Conservation (phyloP, 2,329 filamentous ascomycete species). For the Hypoxylon sp. region DNA sequence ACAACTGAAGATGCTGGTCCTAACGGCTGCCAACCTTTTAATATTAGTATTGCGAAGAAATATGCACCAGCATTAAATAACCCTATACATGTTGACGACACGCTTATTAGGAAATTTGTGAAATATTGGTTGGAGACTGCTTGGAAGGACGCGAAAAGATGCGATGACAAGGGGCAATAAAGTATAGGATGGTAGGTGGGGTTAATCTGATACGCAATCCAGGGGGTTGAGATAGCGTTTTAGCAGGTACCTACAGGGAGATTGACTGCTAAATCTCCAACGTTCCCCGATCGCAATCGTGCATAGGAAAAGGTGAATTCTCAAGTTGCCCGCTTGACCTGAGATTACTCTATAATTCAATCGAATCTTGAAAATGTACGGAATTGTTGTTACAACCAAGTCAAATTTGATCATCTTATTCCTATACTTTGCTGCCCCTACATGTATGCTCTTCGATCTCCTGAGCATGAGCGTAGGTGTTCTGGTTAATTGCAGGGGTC, state of each 20-base stretch:
- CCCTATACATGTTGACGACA: not conserved
- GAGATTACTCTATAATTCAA: no score
- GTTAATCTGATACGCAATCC: no score
- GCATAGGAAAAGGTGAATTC: no score
- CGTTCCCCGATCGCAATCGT: no score
- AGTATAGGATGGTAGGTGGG: no score
- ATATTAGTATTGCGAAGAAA: not conserved
- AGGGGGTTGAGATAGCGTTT: no score
- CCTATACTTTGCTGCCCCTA: no score
- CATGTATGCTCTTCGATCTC: not conserved
- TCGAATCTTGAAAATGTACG: not conserved
- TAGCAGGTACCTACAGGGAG: no score
- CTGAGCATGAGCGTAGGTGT: not conserved
- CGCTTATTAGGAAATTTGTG: not conserved
- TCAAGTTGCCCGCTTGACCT: no score
- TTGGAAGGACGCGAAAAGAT: not conserved
- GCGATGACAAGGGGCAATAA: not conserved
- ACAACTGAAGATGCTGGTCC: not conserved
- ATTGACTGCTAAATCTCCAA: no score
- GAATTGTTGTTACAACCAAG: not conserved
- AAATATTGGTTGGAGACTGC: not conserved
- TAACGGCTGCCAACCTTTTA: not conserved
- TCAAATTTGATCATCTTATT: not conserved
- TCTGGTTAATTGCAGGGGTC: not conserved
- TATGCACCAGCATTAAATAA: not conserved